phyloP scores from a whole-genome alignment of 352 stramenopile genomes.

The Phytopythium chamaehyphon region DNA sequence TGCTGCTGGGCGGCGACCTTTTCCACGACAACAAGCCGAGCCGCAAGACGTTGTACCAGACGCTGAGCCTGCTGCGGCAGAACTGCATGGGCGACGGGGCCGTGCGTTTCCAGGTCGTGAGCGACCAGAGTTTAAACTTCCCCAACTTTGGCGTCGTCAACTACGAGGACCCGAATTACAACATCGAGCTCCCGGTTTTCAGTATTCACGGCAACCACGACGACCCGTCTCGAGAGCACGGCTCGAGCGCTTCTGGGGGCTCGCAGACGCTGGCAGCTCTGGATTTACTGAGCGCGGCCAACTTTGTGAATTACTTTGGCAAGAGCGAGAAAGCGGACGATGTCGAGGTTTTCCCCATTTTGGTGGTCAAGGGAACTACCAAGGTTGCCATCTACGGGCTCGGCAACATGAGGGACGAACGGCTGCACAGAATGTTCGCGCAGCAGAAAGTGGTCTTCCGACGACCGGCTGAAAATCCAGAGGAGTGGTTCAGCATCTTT shows the following conservation, averaged over 20 bases:
- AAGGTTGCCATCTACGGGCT: conserved; percentile 97
- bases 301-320: conserved; percentile 99
- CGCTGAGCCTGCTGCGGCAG: conserved; percentile 94
- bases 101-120: conserved; percentile 88
- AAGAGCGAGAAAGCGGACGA: conserved; percentile 91
- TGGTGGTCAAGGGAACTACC: conserved; percentile 94
- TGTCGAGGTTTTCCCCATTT: conserved; percentile 94
- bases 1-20: conserved; percentile 96
- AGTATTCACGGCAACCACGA: conserved; percentile 99
- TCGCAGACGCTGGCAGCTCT: conserved; percentile 90
- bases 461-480: conserved; percentile 63
- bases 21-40: conserved; percentile 99
- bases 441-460: conserved; percentile 95
- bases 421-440: conserved; percentile 97
- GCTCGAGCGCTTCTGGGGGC: conserved; percentile 21
- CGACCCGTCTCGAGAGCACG: conserved; percentile 94
- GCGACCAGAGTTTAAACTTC: conserved; percentile 89
- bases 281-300: conserved; percentile 93
- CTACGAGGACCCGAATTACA: conserved; percentile 96
- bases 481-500: conserved; percentile 98
- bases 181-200: conserved; percentile 96
- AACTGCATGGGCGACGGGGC: conserved; percentile 93
- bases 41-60: conserved; percentile 93
- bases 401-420: conserved; percentile 98
- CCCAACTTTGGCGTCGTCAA: conserved; percentile 92